Evolutionary conservation across 202 grass and related monocot species (phyloP).

Genomic region (Setaria italica): DNA sequence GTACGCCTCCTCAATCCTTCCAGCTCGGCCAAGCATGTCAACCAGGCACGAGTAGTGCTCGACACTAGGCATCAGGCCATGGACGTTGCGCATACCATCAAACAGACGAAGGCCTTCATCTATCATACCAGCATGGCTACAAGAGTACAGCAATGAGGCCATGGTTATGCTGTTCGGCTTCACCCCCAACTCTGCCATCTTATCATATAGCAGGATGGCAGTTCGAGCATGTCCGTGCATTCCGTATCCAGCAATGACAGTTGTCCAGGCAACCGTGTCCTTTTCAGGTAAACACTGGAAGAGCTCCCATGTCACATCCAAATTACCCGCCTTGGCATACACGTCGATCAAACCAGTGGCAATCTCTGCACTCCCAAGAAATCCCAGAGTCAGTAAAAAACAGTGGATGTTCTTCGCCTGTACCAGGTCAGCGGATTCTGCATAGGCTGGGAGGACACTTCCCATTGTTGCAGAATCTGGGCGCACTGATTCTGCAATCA

Average conservation of each 20-base stretch:
- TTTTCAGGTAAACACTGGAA: conserved; percentile 67
- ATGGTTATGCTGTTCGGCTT: conserved; percentile 74
- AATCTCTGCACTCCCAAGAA: conserved; percentile 44
- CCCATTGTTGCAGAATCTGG: conserved; percentile 58
- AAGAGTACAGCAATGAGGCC: conserved; percentile 73
- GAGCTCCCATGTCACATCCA: conserved; percentile 48
- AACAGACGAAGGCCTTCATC: conserved; percentile 76
- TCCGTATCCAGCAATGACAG: conserved; percentile 78
- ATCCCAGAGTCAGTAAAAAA: conserved; percentile 55
- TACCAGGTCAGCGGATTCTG: conserved; percentile 47
- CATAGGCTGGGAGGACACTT: conserved; percentile 69
- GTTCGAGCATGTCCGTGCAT: conserved; percentile 68
- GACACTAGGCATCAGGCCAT: conserved; percentile 63
- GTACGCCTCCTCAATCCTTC: conserved; percentile 80
- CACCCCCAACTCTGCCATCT: conserved; percentile 64
- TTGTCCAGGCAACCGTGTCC: conserved; percentile 86
- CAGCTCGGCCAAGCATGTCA: conserved; percentile 83
- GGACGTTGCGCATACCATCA: conserved; percentile 51
- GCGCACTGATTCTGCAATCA: conserved; percentile 57
- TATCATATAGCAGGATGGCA: conserved; percentile 64
- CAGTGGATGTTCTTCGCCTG: conserved; percentile 64
- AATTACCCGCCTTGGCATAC: conserved; percentile 67
- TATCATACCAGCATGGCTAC: conserved; percentile 77
- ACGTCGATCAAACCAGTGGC: conserved; percentile 56
- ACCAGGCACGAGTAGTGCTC: conserved; percentile 85